phyloP scores from a whole-genome alignment of 441 rosid genomes.

The Gossypium gossypioides region DNA sequence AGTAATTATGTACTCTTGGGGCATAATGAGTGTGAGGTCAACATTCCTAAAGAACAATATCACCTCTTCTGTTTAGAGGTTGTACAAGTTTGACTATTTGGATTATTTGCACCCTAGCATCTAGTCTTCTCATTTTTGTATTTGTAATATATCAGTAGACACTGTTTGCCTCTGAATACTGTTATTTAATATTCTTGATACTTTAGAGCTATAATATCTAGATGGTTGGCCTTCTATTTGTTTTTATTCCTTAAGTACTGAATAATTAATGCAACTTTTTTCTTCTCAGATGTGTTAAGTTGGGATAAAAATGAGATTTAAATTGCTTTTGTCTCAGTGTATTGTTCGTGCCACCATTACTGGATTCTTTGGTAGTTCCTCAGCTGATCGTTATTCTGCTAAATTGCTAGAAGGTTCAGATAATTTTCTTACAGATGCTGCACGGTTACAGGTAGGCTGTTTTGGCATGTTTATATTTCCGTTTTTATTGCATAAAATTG shows the following conservation, averaged over 20 bases:
- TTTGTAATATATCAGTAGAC: background rate
- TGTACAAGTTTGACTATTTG: background rate
- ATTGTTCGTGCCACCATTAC: conserved; percentile 62
- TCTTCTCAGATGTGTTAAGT: conserved; percentile 1
- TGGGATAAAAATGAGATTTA: conserved; percentile 16
- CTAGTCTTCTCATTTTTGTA: background rate
- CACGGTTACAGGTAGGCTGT: conserved; percentile 61
- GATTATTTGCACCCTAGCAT: background rate
- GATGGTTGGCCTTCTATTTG: conserved; percentile 5
- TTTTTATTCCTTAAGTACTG: background rate
- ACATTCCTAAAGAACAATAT: background rate
- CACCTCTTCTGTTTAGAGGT: background rate
- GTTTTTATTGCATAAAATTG: background rate
- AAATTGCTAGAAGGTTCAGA: conserved; percentile 36
- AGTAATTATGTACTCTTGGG: background rate
- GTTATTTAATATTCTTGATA: background rate
- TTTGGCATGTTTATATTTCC: background rate
- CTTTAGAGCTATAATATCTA: background rate
- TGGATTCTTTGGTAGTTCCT: conserved; percentile 39
- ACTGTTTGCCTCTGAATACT: background rate
- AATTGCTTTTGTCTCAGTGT: conserved; percentile 47
- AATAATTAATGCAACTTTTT: background rate
- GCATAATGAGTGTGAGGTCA: background rate
- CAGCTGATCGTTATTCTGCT: conserved; percentile 28
- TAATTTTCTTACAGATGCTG: conserved; percentile 62